These are phyloP conservation scores for Suillus subalutaceus DNA, from an alignment of 768 basidiomycete genomes.

Conservation along the genomic window DNA sequence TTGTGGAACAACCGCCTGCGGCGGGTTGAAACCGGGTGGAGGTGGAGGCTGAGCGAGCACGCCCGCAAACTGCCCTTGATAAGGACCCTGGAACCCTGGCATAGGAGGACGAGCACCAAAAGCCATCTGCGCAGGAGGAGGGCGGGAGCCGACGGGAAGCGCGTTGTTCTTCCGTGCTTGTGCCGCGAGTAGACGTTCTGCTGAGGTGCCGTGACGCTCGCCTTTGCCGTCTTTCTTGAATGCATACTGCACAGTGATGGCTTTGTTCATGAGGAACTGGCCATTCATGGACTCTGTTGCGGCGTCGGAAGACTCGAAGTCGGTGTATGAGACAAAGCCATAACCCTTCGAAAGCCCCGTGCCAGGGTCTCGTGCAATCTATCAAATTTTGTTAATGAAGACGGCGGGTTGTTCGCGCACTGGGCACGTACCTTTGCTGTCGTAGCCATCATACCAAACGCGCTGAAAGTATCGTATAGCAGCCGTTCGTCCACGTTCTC, in stretches of 20 bases:
- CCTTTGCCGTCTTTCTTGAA: conserved; percentile 99
- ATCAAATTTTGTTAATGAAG: conserved; percentile 8
- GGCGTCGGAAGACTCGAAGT: conserved; percentile 96
- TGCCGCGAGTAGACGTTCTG: conserved; percentile 94
- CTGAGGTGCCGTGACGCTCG: conserved; percentile 94
- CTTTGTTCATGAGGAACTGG: conserved; percentile 98
- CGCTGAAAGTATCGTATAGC: conserved; percentile 93
- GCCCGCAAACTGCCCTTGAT: conserved; percentile 94
- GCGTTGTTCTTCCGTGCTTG: conserved; percentile 97
- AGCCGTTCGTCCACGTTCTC: conserved; percentile 93
- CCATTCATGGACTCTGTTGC: conserved; percentile 97
- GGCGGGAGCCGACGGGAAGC: conserved; percentile 74
- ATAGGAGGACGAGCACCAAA: conserved; percentile 69
- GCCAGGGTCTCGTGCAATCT: conserved; percentile 92
- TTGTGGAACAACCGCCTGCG: conserved; percentile 64
- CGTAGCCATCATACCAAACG: conserved; percentile 91
- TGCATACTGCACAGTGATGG: conserved; percentile 95
- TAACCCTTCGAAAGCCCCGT: conserved; percentile 92
- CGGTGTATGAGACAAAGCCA: conserved; percentile 96
- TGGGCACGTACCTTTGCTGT: conserved; percentile 71
- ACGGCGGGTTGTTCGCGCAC: conserved; percentile 1
- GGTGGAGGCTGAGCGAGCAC: conserved; percentile 81
- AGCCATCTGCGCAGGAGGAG: conserved; percentile 66
- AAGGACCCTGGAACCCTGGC: conserved; percentile 74
- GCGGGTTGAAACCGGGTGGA: conserved; percentile 77